Evolutionary conservation across 176 grass and related monocot genomes (phyloP).

Genomic region (Aegilops sharonensis): DNA sequence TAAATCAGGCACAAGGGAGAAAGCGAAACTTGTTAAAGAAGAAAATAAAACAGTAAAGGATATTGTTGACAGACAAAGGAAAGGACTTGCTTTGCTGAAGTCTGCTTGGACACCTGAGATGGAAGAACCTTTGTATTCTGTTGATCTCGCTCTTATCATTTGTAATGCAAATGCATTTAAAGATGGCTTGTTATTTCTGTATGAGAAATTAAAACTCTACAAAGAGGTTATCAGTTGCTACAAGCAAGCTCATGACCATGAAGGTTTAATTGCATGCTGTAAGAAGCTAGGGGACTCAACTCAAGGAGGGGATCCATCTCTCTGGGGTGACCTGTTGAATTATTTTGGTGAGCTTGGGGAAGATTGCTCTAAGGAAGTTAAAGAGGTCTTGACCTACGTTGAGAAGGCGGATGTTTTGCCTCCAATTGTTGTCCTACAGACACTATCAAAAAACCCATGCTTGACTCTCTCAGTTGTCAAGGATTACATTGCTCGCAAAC

Average conservation of each 20-base stretch:
- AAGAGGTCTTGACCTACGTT: conserved; percentile 90
- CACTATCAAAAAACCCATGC: conserved; percentile 81
- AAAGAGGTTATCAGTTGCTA: conserved; percentile 98
- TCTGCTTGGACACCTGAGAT: conserved; percentile 83
- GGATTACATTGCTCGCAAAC: conserved; percentile 92
- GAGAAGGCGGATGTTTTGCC: conserved; percentile 93
- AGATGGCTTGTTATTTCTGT: conserved; percentile 88
- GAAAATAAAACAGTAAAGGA: conserved; percentile 44
- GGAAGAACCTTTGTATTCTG: conserved; percentile 87
- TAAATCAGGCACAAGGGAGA: conserved; percentile 40
- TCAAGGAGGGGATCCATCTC: conserved; percentile 79
- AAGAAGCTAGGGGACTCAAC: conserved; percentile 91
- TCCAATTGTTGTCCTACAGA: conserved; percentile 86
- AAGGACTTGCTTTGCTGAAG: conserved; percentile 80
- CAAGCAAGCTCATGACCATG: conserved; percentile 93
- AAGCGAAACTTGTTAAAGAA: conserved; percentile 39
- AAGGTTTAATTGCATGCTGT: conserved; percentile 93
- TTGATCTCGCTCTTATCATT: conserved; percentile 86
- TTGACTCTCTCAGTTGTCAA: conserved; percentile 90
- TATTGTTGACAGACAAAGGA: conserved; percentile 64
- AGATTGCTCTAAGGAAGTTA: conserved; percentile 97
- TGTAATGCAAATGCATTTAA: conserved; percentile 90
- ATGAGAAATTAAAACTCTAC: conserved; percentile 92
- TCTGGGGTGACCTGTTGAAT: conserved; percentile 92
- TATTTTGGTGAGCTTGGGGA: conserved; percentile 91